Evolutionary conservation across 352 stramenopile genomes (phyloP).

Genomic region (Phytophthora pinifolia): DNA sequence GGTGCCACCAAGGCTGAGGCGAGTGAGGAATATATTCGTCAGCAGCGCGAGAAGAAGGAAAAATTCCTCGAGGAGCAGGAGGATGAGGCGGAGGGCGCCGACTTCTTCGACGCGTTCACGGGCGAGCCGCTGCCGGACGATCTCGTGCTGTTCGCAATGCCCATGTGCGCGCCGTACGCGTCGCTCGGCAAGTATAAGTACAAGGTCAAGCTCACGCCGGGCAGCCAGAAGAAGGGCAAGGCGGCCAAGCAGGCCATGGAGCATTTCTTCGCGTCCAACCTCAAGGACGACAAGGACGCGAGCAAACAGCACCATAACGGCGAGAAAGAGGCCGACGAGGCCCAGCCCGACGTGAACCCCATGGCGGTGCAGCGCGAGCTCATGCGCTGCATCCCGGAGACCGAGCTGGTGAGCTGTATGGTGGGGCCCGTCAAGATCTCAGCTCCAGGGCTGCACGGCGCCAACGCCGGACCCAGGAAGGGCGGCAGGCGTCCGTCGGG

Average conservation of each 20-base stretch:
- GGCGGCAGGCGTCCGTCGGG: slow-evolving; percentile 27
- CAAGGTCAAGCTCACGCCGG: slow-evolving; percentile 91
- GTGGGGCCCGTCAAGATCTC: slow-evolving; percentile 91
- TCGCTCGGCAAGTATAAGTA: slow-evolving; percentile 90
- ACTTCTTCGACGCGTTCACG: slow-evolving; percentile 88
- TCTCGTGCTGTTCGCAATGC: slow-evolving; percentile 87
- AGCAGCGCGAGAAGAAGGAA: slow-evolving; percentile 82
- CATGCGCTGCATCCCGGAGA: slow-evolving; percentile 88
- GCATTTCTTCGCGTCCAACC: slow-evolving; percentile 71
- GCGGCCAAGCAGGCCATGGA: slow-evolving; percentile 87
- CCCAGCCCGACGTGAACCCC: slow-evolving; percentile 56
- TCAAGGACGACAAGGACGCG: slow-evolving; percentile 67
- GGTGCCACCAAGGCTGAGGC: slow-evolving; percentile 12
- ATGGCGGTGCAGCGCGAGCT: slow-evolving; percentile 83
- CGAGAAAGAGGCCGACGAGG: slow-evolving; percentile 30
- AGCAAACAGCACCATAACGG: slow-evolving; percentile 11
- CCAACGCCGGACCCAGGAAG: slow-evolving; percentile 40
- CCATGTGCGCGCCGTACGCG: slow-evolving; percentile 91
- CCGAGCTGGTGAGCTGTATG: slow-evolving; percentile 89
- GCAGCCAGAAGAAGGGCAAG: slow-evolving; percentile 91
- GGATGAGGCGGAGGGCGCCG: slow-evolving; percentile 68
- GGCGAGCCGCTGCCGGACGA: slow-evolving; percentile 78
- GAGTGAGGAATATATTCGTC: slow-evolving; percentile 64
- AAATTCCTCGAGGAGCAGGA: slow-evolving; percentile 85
- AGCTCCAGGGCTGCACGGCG: slow-evolving; percentile 58